These are phyloP conservation scores for Dictyostelium capitatum DNA, from an alignment of 78 protist species.

Conservation along the genomic window DNA sequence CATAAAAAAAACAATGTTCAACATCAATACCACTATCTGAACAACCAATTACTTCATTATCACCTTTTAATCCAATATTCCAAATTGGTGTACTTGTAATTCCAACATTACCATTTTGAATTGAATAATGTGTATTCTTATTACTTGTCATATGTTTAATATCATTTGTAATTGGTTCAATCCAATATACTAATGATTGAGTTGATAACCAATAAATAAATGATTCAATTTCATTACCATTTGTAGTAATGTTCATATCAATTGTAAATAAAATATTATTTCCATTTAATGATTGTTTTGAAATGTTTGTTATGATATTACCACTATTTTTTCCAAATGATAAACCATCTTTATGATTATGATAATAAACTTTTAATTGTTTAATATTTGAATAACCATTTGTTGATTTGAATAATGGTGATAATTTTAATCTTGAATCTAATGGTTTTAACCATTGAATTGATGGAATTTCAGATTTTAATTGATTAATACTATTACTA, in stretches of 20 bases:
- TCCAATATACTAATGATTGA: constrained; percentile 24
- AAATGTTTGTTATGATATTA: not conserved
- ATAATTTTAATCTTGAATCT: constrained; percentile 11
- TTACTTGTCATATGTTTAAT: not conserved
- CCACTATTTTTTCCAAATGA: not conserved
- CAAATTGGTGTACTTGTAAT: constrained; percentile 19
- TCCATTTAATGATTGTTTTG: not conserved
- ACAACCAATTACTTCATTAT: constrained; percentile 36
- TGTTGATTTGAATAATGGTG: not conserved
- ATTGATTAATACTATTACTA: not conserved
- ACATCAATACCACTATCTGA: constrained; percentile 53
- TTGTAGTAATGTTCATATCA: not conserved
- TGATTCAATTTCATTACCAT: not conserved
- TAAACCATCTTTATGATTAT: too few species aligned
- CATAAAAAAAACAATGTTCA: constrained; percentile 51
- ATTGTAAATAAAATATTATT: not conserved
- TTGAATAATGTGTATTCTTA: not conserved
- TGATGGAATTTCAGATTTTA: not conserved
- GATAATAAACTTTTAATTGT: constrained; percentile 11
- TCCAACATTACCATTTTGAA: constrained; percentile 21
- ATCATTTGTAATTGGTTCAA: constrained; percentile 12
- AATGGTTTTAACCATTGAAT: constrained; percentile 34
- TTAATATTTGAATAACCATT: not conserved
- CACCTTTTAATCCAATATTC: constrained; percentile 18
- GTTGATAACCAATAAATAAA: not conserved